Evolutionary conservation across 169 alveolate species (phyloP).

Genomic region (Plasmodium chabaudi): DNA sequence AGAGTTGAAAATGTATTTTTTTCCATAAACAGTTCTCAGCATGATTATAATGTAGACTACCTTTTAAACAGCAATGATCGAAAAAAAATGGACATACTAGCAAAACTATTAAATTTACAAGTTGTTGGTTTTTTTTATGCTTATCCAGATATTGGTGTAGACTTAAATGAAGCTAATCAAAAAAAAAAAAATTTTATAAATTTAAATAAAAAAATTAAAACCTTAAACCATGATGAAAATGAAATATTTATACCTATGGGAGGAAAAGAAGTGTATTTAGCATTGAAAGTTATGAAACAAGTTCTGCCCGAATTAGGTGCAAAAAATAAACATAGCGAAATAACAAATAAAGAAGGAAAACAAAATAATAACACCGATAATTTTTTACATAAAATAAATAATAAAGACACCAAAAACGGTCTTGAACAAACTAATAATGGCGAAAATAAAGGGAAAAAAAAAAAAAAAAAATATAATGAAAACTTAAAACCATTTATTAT

Average conservation of each 20-base stretch:
- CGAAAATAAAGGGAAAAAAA: conserved; percentile 6
- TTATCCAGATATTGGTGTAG: conserved; percentile 71
- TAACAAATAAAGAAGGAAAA: background rate
- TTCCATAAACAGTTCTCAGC: conserved; percentile 19
- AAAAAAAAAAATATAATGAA: conserved; percentile 26
- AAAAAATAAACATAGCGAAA: background rate
- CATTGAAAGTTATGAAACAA: conserved; percentile 58
- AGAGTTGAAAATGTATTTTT: conserved; percentile 71
- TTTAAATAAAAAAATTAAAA: conserved; percentile 59
- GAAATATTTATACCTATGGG: conserved; percentile 76
- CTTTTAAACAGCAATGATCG: conserved; percentile 70
- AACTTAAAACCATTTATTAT: conserved; percentile 69
- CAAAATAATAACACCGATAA: background rate
- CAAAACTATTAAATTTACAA: conserved; percentile 48
- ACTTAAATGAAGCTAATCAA: conserved; percentile 34
- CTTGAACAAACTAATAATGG: background rate
- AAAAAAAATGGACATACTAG: conserved; percentile 48
- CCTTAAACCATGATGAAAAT: conserved; percentile 54
- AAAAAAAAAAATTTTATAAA: conserved; percentile 37
- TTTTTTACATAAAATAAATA: background rate
- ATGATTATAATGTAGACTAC: conserved; percentile 34
- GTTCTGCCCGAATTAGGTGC: background rate
- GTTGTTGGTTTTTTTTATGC: conserved; percentile 71
- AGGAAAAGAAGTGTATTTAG: conserved; percentile 66
- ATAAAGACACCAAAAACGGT: background rate